A percentile compares a stretch with the other conserved stretches of the same genome.
These are phyloP conservation scores for Austroboletus novae-zelandiae DNA, from an alignment of 1,284 basidiomycete species.

Conservation along the genomic window DNA sequence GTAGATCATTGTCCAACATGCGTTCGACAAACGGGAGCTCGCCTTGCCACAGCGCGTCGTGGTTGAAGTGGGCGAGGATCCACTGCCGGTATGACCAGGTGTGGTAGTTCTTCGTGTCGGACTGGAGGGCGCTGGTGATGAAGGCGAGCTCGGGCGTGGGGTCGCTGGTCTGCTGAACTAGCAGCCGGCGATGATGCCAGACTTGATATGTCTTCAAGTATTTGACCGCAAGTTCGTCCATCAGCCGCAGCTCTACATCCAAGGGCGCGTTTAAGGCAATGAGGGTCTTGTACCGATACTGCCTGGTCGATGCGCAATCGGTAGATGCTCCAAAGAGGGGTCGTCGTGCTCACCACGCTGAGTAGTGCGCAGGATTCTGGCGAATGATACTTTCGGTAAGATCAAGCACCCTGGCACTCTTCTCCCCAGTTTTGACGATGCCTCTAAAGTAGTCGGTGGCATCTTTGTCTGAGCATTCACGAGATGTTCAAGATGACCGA, in stretches of 20 bases:
- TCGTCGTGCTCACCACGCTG: conserved; percentile 71
- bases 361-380: conserved; percentile 91
- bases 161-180: conserved; percentile 59
- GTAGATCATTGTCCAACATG: conserved; percentile 75
- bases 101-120: conserved; percentile 92
- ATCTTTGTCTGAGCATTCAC: conserved; percentile 69
- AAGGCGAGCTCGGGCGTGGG: conserved; percentile 74
- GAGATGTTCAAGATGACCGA: conserved; percentile 4
- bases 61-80: conserved; percentile 80
- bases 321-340: not conserved
- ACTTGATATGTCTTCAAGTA: conserved; percentile 95
- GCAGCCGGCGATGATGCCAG: conserved; percentile 92
- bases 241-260: conserved; percentile 71
- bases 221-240: conserved; percentile 80
- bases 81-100: conserved; percentile 96
- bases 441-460: conserved; percentile 91
- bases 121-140: conserved; percentile 65
- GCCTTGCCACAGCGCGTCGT: conserved; percentile 68
- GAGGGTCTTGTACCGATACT: conserved; percentile 87
- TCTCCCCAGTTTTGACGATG: conserved; percentile 72
- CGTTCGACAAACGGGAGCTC: conserved; percentile 79
- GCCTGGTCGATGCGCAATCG: conserved; percentile 52
- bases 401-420: conserved; percentile 75
- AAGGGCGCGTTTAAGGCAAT: conserved; percentile 65
- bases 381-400: conserved; percentile 85